Base-by-base conservation (phyloP, 1,284 basidiomycete species). In the Leccinum griseonigrum region DNA sequence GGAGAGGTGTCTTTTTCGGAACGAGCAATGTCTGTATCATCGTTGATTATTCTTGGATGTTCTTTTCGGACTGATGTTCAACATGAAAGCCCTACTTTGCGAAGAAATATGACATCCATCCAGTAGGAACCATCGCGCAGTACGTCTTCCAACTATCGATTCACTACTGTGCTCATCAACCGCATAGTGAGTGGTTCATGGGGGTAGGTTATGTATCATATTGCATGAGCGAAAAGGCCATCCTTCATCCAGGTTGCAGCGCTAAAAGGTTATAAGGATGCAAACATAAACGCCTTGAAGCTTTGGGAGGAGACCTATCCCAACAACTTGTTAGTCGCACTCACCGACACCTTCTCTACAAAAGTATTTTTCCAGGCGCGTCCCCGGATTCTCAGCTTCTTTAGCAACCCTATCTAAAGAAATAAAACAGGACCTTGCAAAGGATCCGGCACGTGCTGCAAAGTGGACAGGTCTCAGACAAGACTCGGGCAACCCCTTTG, bases 341-440 rank as follows among this genome's bases (percentile, higher is more conserved):
- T 97, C 50, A 97, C 96, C 10, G 95, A 98, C 75, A 98, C 95
- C 0, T 97, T 97, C 75, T 92, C 94, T 4, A 91, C 90, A 3
- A 77, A 18, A 50, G 22, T 50, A 13, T 26, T 50, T 26, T 50
- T 50, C 4, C 22, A 85, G 76, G 91, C 84, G 68, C 31, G 73
- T 64, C 18, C 16, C 31, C 16, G n/a, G 16, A 8, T 54, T 8
- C n/a, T 54, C 52, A n/a, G 28, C 9, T 13, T 26, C 1, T 48
- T 26, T 14, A 14, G 11, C 13, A 26, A 11, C 18, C n/a, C 11
- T 22, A 46, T 46, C 43, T 46, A 22, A 46, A 2, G 26, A 51
- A 51, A 51, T 10, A 51, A 28, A 46, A 28, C 14, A 51, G 50
- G 50, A 51, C 13, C 26, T 51, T 51, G 50, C 50, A 16, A 51